A percentile compares a stretch with the other conserved stretches of the same genome.
Evolutionary conservation across 805 yeast species (phyloP).

Genomic region (Candida oleophila): DNA sequence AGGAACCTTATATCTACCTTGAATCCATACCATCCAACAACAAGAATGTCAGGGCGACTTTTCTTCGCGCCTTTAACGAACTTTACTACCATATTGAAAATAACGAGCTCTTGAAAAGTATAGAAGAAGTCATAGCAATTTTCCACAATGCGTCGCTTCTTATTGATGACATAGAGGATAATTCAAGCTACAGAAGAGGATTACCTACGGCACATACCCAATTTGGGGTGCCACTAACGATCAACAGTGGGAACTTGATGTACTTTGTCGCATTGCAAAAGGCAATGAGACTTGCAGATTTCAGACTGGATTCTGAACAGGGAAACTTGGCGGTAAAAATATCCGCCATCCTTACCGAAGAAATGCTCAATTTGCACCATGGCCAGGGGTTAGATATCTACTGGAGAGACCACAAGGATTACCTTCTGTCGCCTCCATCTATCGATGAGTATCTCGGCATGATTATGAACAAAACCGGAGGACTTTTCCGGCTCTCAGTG

Average conservation of each 20-base stretch:
- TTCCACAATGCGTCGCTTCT: conserved; percentile 36
- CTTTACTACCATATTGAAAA: conserved; percentile 29
- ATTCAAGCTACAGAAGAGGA: conserved; percentile 70
- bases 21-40: conserved; percentile 34
- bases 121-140: conserved; percentile 29
- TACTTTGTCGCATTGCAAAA: conserved; percentile 68
- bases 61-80: conserved; percentile 33
- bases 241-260: conserved; percentile 81
- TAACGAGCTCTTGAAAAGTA: conserved; percentile 18
- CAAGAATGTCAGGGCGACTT: conserved; percentile 26
- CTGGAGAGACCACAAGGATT: conserved; percentile 56
- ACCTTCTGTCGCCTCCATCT: conserved; percentile 15
- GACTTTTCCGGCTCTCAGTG: conserved; percentile 75
- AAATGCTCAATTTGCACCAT: conserved; percentile 75
- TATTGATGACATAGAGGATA: conserved; percentile 89
- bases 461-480: conserved; percentile 89
- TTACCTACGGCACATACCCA: conserved; percentile 73
- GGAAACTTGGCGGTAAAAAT: conserved; percentile 26
- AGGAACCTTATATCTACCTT: conserved; percentile 31
- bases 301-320: conserved; percentile 18
- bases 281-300: conserved; percentile 24
- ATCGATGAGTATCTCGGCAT: conserved; percentile 60
- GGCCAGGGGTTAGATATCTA: conserved; percentile 90
- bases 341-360: conserved; percentile 53
- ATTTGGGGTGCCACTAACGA: conserved; percentile 76